These are phyloP conservation scores for Diaporthe citrichinensis DNA, from an alignment of 2,329 filamentous ascomycete species.

Conservation along the genomic window DNA sequence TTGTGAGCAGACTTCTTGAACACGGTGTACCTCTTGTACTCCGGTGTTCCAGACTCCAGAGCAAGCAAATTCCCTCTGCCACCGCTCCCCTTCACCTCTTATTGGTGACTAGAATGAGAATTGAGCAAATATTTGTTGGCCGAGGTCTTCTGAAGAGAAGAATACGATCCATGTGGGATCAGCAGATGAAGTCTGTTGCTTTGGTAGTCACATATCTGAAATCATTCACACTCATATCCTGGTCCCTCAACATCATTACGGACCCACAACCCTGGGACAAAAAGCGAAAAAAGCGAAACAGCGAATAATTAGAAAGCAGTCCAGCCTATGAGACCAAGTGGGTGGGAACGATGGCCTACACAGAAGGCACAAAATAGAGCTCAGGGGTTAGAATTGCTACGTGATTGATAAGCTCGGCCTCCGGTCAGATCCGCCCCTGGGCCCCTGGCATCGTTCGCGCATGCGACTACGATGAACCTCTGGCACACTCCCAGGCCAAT, in stretches of 20 bases:
- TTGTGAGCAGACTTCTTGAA: background rate
- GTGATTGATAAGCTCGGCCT: slow-evolving; percentile 31
- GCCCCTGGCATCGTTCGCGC: background rate
- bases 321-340: background rate
- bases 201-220: background rate
- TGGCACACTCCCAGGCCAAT: too few relatives aligned
- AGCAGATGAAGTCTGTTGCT: background rate
- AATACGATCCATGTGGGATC: background rate
- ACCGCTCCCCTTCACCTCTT: background rate
- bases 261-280: too few relatives aligned
- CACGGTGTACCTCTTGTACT: background rate
- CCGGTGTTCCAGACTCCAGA: background rate
- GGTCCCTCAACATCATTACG: background rate
- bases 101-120: background rate
- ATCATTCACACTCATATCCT: background rate
- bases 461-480: background rate
- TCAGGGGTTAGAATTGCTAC: background rate
- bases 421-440: background rate
- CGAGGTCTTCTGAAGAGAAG: background rate
- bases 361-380: background rate
- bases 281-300: background rate
- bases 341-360: background rate
- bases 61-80: background rate
- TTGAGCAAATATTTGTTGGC: too few relatives aligned
- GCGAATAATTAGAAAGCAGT: background rate